These are phyloP conservation scores for Pseudophaeomoniella oleicola DNA, from an alignment of 2,329 filamentous ascomycete species.

Conservation along the genomic window DNA sequence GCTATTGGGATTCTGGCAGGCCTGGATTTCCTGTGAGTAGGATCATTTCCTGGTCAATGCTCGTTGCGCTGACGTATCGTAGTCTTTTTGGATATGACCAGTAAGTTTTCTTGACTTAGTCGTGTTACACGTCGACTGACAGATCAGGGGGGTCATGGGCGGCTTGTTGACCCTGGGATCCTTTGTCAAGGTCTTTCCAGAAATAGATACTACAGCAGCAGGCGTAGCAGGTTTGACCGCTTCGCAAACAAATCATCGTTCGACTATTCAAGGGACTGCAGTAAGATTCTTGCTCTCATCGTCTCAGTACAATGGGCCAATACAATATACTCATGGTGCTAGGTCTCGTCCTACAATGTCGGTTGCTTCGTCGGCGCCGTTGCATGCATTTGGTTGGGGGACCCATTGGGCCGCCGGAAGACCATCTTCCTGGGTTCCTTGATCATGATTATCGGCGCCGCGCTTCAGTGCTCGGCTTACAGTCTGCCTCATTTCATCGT, in stretches of 20 bases:
- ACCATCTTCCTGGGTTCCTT: conserved; percentile 34
- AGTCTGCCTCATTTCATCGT: conserved; percentile 34
- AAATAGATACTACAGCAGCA: conserved; percentile 31
- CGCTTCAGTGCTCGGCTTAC: conserved; percentile 33
- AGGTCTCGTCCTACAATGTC: conserved; percentile 29
- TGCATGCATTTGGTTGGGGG: conserved; percentile 35
- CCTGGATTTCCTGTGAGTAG: conserved; percentile 18
- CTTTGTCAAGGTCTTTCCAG: conserved; percentile 42
- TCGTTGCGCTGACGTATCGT: no score
- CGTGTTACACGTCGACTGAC: no score
- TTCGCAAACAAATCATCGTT: conserved; percentile 13
- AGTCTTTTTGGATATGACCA: conserved; percentile 54
- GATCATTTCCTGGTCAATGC: no score
- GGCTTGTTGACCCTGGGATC: conserved; percentile 55
- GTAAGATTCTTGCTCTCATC: no score
- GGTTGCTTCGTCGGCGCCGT: conserved; percentile 37
- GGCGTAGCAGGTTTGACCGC: conserved; percentile 6
- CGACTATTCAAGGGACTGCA: conserved; percentile 20
- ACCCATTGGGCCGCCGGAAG: conserved; percentile 34
- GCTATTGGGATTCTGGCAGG: conserved; percentile 56
- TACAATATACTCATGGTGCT: conserved; percentile 17
- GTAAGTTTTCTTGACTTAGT: conserved; percentile 15
- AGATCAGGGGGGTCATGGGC: conserved; percentile 62
- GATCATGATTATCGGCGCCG: conserved; percentile 35
- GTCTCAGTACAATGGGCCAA: conserved; percentile 4